These are phyloP conservation scores for Gigaspora rosea DNA, from an alignment of 192 early-diverging fungal species.

Conservation along the genomic window DNA sequence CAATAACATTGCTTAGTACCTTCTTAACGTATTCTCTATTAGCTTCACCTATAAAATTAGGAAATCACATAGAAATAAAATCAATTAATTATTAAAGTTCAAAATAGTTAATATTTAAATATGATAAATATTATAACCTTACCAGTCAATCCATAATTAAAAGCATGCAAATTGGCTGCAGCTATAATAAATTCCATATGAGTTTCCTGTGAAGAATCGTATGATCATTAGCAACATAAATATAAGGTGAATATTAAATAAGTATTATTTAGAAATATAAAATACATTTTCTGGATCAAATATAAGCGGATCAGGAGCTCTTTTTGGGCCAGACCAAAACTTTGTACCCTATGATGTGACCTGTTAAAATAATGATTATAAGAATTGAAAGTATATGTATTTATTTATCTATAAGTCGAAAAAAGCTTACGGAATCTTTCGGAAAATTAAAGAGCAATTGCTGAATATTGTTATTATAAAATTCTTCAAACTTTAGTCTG, in stretches of 20 bases:
- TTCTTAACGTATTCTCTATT: constrained; percentile 73
- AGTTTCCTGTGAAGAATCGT: constrained; percentile 39
- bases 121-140: not conserved
- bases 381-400: not conserved
- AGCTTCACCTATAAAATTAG: constrained; percentile 39
- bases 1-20: constrained; percentile 58
- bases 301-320: constrained; percentile 79
- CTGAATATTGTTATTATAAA: constrained; percentile 87
- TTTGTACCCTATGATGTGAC: constrained; percentile 82
- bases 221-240: not conserved
- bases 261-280: constrained; percentile 13
- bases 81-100: no score
- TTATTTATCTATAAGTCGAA: not conserved
- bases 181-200: constrained; percentile 92
- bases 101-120: no score
- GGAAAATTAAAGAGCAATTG: constrained; percentile 99
- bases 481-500: constrained; percentile 89
- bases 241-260: not conserved
- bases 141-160: constrained; percentile 93
- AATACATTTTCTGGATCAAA: constrained; percentile 77
- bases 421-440: constrained; percentile 67
- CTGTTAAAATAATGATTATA: constrained; percentile 32
- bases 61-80: not conserved
- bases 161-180: constrained; percentile 92
- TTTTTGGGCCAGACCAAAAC: constrained; percentile 98